These are phyloP conservation scores for Talaromyces albobiverticillius DNA, from an alignment of 2,329 filamentous ascomycete species.

Conservation along the genomic window DNA sequence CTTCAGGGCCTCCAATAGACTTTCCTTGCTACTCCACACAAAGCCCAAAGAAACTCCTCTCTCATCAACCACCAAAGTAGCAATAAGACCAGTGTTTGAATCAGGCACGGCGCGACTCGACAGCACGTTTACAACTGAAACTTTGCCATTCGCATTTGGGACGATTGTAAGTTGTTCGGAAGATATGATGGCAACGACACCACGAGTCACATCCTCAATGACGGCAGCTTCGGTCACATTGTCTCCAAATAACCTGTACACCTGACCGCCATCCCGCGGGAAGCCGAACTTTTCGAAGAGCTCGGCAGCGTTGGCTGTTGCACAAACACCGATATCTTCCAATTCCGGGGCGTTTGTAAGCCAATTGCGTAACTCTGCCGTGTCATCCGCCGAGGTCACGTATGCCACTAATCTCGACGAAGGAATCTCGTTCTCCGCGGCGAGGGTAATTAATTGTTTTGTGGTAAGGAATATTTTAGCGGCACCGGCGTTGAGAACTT, in stretches of 20 bases:
- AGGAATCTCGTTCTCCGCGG: slow-evolving; percentile 50
- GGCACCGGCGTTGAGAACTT: slow-evolving; percentile 80
- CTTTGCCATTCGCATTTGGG: slow-evolving; percentile 54
- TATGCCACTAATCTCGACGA: slow-evolving; percentile 58
- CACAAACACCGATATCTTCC: slow-evolving; percentile 34
- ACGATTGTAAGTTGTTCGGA: slow-evolving; percentile 68
- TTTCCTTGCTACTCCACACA: slow-evolving; percentile 92
- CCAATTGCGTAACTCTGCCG: slow-evolving; percentile 40
- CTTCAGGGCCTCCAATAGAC: slow-evolving; percentile 78
- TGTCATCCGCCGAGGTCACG: slow-evolving; percentile 40
- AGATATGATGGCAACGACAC: slow-evolving; percentile 70
- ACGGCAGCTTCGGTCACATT: slow-evolving; percentile 47
- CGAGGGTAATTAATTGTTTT: slow-evolving; percentile 61
- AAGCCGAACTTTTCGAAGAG: slow-evolving; percentile 37
- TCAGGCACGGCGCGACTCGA: slow-evolving; percentile 76
- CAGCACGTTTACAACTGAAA: slow-evolving; percentile 70
- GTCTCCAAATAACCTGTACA: slow-evolving; percentile 35
- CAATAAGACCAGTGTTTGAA: slow-evolving; percentile 75
- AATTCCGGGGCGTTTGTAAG: slow-evolving; percentile 34
- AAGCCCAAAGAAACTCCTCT: slow-evolving; percentile 78
- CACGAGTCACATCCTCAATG: slow-evolving; percentile 46
- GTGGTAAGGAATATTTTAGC: slow-evolving; percentile 77
- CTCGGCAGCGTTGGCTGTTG: slow-evolving; percentile 35
- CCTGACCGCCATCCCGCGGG: slow-evolving; percentile 37
- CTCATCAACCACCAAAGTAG: slow-evolving; percentile 90